Percentiles rank a stretch among this genome's conserved stretches.
Conservation (phyloP, 2,329 filamentous ascomycete genomes). For the Aspergillus sp. region DNA sequence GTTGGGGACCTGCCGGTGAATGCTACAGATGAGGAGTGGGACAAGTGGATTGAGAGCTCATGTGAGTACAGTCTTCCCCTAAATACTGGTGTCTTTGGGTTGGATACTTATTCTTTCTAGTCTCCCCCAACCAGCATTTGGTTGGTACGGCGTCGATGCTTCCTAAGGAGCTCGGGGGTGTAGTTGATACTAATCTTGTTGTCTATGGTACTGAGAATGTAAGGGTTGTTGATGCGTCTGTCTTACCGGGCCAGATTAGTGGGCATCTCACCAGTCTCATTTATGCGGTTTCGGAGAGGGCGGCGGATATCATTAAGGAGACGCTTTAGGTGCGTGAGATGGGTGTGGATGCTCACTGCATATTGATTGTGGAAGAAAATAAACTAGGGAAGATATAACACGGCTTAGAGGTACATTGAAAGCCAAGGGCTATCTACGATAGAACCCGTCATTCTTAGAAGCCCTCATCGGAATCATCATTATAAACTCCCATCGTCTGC, state of each 20-base stretch:
- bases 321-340: neutral
- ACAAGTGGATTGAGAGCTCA: neutral
- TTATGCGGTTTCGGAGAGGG: constrained; percentile 15
- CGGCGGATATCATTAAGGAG: constrained; percentile 9
- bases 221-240: constrained; percentile 14
- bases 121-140: constrained; percentile 3
- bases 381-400: too few species aligned
- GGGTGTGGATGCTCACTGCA: too few species aligned
- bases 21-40: neutral
- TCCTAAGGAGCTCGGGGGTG: constrained; percentile 4
- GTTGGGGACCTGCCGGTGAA: neutral
- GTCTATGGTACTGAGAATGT: constrained; percentile 11
- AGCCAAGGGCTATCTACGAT: too few species aligned
- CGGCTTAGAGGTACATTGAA: too few species aligned
- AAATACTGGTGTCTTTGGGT: neutral
- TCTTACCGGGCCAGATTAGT: constrained; percentile 14
- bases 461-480: too few species aligned
- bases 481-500: too few species aligned
- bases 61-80: neutral
- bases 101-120: neutral
- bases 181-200: neutral
- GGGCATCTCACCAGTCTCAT: constrained; percentile 13
- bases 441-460: too few species aligned
- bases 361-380: too few species aligned
- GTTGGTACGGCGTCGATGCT: constrained; percentile 7